phyloP scores from a whole-genome alignment of 2,329 filamentous ascomycete species.

The Aspergillus phoenicis region DNA sequence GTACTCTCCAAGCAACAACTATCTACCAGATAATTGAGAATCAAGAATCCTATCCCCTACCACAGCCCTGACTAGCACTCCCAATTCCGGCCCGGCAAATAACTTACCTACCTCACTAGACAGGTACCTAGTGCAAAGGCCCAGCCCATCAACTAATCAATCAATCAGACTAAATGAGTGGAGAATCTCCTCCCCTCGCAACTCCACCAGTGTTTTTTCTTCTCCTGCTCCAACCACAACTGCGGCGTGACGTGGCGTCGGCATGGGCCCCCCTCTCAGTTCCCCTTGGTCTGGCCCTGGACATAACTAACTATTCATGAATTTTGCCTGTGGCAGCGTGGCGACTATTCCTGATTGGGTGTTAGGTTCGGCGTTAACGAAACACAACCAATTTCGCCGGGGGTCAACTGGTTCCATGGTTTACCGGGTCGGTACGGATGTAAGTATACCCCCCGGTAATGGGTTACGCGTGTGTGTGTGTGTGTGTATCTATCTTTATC shows the following conservation, averaged over 20 bases:
- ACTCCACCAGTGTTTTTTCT: background rate
- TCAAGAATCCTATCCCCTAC: background rate
- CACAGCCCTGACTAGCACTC: background rate
- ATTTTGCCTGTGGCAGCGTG: background rate
- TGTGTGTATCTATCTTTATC: no score
- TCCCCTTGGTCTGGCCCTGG: background rate
- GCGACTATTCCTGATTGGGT: background rate
- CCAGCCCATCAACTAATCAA: background rate
- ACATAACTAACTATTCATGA: no score
- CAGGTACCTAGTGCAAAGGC: no score
- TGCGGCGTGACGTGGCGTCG: background rate
- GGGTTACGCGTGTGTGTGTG: no score
- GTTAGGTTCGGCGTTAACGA: background rate
- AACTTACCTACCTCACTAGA: no score
- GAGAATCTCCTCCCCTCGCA: background rate
- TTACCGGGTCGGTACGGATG: no score
- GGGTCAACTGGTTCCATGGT: no score
- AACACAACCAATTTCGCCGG: no score
- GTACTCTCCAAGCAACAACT: background rate
- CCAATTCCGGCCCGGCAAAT: no score
- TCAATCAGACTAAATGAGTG: background rate
- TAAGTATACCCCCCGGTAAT: no score
- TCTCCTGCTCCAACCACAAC: background rate
- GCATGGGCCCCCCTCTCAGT: background rate
- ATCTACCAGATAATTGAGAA: background rate